Evolutionary conservation across 2,329 filamentous ascomycete species (phyloP), one percentile per base, ranked within the genome.

Genomic region (Cercospora sp.): DNA sequence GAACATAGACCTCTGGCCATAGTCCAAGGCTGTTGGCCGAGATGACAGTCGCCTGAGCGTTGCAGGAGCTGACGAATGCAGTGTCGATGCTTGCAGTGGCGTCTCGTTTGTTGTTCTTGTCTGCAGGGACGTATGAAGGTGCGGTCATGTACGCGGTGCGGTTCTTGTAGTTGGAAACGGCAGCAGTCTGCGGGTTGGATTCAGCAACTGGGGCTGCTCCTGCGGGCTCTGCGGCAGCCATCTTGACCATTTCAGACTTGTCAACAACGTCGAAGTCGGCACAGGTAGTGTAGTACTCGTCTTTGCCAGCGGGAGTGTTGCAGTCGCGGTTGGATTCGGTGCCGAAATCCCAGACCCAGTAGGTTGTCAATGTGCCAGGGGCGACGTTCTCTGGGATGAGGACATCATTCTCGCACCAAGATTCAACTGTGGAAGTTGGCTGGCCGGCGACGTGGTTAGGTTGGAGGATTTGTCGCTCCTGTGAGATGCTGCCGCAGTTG

Each of bases 311-410:
- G 0, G 79, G 79, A 23, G 79, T 75, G 18, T 79, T 84, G 71
- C 80, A 81, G 28, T 86, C 73, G 78, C 79, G 45, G 75, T 77
- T 75, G 8, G 77, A 68, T 6, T 71, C 73, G 13, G 87, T 89
- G 2, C 90, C 90, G 92, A 93, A 99, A 79, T 97, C 91, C 95
- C 95, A 98, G 57, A 97, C 90, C 94, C 94, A 98, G 84, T 97
- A 97, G 62, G 97, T 81, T 3, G 93, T 94, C 78, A 94, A 92
- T 30, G 85, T 85, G 55, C 88, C 88, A 9, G 83, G 79, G n/a
- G 85, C 79, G 58, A 88, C 82, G 73, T 91, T 86, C 5, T 83
- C 76, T 0, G 95, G 95, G 13, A 99, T 82, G 75, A 89, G 84
- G 59, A 97, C 82, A 76, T 95, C 89, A 40, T 89, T 89, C 79